A percentile compares a stretch with the other conserved stretches of the same genome.
phyloP scores from a whole-genome alignment of 805 yeast genomes.

The Ascoidea tarda region DNA sequence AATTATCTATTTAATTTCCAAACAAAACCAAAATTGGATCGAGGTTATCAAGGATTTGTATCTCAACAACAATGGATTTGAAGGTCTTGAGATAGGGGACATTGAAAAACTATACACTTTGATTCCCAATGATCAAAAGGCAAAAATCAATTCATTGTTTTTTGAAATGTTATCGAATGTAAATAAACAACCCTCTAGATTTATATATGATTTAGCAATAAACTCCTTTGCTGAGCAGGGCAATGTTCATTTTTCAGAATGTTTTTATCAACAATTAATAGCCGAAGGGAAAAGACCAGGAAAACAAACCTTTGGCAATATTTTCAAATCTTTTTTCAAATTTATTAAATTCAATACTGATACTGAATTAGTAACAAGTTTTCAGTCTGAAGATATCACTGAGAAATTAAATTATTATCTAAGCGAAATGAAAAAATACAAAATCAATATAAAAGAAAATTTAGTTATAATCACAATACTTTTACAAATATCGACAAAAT shows the following conservation, averaged over 20 bases:
- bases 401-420: constrained; percentile 24
- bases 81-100: constrained; percentile 17
- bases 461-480: constrained; percentile 37
- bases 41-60: constrained; percentile 15
- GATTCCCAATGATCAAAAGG: constrained; percentile 21
- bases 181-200: constrained; percentile 14
- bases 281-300: constrained; percentile 16
- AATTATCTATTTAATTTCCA: constrained; percentile 22
- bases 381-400: constrained; percentile 13
- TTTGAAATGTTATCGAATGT: constrained; percentile 21
- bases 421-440: constrained; percentile 21
- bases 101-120: constrained; percentile 20
- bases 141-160: constrained; percentile 16
- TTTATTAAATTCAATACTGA: constrained; percentile 13
- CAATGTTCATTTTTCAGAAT: constrained; percentile 19
- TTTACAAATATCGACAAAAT: constrained; percentile 44
- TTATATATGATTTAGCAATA: constrained; percentile 23
- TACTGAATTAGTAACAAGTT: background rate
- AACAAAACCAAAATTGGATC: constrained; percentile 29
- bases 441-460: constrained; percentile 26
- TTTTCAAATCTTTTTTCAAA: constrained; percentile 29
- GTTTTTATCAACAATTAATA: constrained; percentile 15
- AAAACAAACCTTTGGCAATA: constrained; percentile 24
- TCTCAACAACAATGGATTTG: constrained; percentile 20
- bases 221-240: constrained; percentile 16